These are phyloP conservation scores for Xerocomellus dryophilus DNA, from an alignment of 768 basidiomycete species.

Conservation along the genomic window DNA sequence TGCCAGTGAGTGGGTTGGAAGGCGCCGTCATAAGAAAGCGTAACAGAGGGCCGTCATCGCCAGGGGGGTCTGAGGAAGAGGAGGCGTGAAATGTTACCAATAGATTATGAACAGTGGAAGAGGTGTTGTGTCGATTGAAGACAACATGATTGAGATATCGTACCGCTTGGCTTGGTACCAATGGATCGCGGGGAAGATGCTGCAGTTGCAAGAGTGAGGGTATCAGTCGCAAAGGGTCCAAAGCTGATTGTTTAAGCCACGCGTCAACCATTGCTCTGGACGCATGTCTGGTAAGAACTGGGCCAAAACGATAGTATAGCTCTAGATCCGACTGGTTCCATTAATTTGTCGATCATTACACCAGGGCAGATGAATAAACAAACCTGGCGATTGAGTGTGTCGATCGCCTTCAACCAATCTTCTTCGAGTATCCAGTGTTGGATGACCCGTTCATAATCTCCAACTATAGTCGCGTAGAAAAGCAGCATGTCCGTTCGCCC, in stretches of 20 bases:
- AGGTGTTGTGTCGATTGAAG: slow-evolving; percentile 75
- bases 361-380: slow-evolving; percentile 1
- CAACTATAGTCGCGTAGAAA: slow-evolving; percentile 78
- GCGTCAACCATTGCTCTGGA: slow-evolving; percentile 90
- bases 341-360: background rate
- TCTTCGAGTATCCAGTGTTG: slow-evolving; percentile 93
- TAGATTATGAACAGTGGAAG: slow-evolving; percentile 89
- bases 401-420: slow-evolving; percentile 87
- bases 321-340: slow-evolving; percentile 68
- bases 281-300: slow-evolving; percentile 80
- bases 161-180: slow-evolving; percentile 81
- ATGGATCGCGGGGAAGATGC: slow-evolving; percentile 64
- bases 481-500: slow-evolving; percentile 91
- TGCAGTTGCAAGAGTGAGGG: slow-evolving; percentile 85
- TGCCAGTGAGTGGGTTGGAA: slow-evolving; percentile 73
- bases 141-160: slow-evolving; percentile 85
- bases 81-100: slow-evolving; percentile 83
- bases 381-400: slow-evolving; percentile 87
- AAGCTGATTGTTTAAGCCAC: slow-evolving; percentile 78
- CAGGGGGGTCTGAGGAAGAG: slow-evolving; percentile 40
- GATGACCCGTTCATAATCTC: slow-evolving; percentile 80
- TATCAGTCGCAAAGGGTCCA: slow-evolving; percentile 83
- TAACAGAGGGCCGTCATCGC: slow-evolving; percentile 75
- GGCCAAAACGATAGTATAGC: slow-evolving; percentile 89
- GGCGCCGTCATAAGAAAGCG: slow-evolving; percentile 84